Conservation (phyloP, 1,139 yeast genomes). For the Saccharomyces hybrid region DNA sequence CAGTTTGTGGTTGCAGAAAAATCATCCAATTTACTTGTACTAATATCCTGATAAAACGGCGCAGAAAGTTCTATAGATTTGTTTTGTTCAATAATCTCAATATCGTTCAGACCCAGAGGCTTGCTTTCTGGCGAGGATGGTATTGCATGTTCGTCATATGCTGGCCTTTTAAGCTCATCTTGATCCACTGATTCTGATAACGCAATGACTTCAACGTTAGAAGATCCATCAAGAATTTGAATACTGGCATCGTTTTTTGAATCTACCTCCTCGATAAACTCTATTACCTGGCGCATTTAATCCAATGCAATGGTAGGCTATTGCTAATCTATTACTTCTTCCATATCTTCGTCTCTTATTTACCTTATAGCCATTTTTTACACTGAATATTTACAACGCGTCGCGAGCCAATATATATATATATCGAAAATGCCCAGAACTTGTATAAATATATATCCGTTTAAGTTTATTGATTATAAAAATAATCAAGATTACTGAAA, state of each 20-base stretch:
- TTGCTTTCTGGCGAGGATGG: neutral
- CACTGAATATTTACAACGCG: neutral
- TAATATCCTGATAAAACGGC: slow-evolving; percentile 10
- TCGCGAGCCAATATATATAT: neutral
- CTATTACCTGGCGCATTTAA: neutral
- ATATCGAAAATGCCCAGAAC: no score
- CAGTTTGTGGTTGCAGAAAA: neutral
- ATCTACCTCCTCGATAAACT: slow-evolving; percentile 3
- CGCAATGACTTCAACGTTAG: neutral
- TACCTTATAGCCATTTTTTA: neutral
- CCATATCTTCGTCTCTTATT: neutral
- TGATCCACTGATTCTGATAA: neutral
- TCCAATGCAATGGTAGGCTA: neutral
- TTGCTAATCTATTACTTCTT: neutral
- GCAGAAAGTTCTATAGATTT: slow-evolving; percentile 7
- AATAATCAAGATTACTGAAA: slow-evolving; percentile 4
- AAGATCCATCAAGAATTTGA: neutral
- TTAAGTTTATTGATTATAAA: neutral
- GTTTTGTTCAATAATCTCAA: slow-evolving; percentile 4
- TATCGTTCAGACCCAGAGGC: neutral
- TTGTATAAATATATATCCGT: neutral
- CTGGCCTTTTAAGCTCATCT: neutral
- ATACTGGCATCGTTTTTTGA: slow-evolving; percentile 3
- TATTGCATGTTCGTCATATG: neutral
- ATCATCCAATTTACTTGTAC: slow-evolving; percentile 2